Evolutionary conservation across 2,329 filamentous ascomycete species (phyloP).

Genomic region (Camptophora hylomeconis): DNA sequence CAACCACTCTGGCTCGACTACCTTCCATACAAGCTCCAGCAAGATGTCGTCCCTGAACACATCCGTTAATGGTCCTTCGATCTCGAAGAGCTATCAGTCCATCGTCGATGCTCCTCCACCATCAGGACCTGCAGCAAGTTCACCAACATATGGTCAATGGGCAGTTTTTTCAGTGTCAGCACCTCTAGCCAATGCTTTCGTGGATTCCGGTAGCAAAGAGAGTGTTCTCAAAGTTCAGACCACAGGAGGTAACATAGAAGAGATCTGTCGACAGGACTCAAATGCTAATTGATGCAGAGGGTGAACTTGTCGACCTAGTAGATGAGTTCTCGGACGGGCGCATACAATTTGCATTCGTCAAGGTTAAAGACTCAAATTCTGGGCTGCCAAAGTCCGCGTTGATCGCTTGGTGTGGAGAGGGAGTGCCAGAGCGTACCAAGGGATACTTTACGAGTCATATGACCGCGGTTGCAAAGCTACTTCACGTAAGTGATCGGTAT

Average conservation of each 20-base stretch:
- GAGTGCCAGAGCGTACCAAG: constrained; percentile 95
- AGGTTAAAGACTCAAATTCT: constrained; percentile 90
- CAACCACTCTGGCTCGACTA: constrained; percentile 3
- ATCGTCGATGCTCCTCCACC: constrained; percentile 49
- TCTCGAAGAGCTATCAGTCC: constrained; percentile 61
- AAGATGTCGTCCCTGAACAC: constrained; percentile 69
- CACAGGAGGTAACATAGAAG: constrained; percentile 61
- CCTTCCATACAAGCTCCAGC: constrained; percentile 6
- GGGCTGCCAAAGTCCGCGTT: constrained; percentile 80
- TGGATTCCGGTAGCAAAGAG: constrained; percentile 74
- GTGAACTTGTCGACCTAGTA: constrained; percentile 75
- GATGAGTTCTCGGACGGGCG: constrained; percentile 96
- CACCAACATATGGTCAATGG: constrained; percentile 82
- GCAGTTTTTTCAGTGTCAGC: constrained; percentile 87
- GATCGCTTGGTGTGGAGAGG: constrained; percentile 93
- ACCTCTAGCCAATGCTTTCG: constrained; percentile 84
- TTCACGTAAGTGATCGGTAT: constrained; percentile 47
- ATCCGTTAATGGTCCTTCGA: constrained; percentile 67
- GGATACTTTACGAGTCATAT: constrained; percentile 96
- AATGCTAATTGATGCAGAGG: constrained; percentile 46
- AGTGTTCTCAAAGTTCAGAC: constrained; percentile 89
- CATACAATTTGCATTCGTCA: constrained; percentile 92
- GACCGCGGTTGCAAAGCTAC: constrained; percentile 74
- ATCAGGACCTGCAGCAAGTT: constrained; percentile 46
- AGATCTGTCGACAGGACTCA: constrained; percentile 1